Base-by-base conservation (phyloP, 2,329 filamentous ascomycete species). In the Pyricularia sp. region DNA sequence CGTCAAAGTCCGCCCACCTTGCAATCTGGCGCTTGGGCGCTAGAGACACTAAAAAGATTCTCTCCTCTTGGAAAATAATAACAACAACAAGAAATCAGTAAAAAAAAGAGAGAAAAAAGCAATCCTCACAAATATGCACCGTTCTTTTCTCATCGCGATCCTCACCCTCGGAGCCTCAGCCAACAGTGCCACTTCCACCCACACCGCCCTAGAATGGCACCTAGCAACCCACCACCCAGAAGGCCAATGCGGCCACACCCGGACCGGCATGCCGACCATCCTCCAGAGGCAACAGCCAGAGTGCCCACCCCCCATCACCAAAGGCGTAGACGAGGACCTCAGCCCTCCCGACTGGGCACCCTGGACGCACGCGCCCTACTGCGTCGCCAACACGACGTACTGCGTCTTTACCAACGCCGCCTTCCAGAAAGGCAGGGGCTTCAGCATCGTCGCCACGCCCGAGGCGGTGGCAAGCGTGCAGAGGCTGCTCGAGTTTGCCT, bases 371-470 rank as follows among this genome's bases (percentile, higher is more conserved):
- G 64, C 44, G 1, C 72, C 72, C 0, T 67, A 67, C 33, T 73
- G 72, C 40, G 33, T 16, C 12, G 66, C 67, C 13, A 63, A 64
- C 16, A 67, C 66, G 1, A 65, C 57, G n/a, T 72, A 69, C 64
- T 73, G 72, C 64, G 70, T 70, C 30, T 71, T 68, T 40, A 71
- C 72, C 2, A 62, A 66, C 31, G 66, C 67, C 10, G 28, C 66
- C 10, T 67, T 72, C 28, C 68, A 65, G 24, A 64, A 55, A 30
- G 28, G 59, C 31, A 64, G 65, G 30, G 65, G 67, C 62, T 16
- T 70, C 65, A 60, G 66, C 71, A 62, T 69, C 10, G 64, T 68
- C 9, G 70, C 74, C 8, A 76, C 72, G 0, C 75, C 75, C 1
- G 72, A 74, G 63, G 70, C 69, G 28, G 73, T 75, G 1, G 71